A percentile compares a stretch with the other conserved stretches of the same genome.
phyloP scores from a whole-genome alignment of 2,329 filamentous ascomycete species.

The Cryphonectria parasitica region DNA sequence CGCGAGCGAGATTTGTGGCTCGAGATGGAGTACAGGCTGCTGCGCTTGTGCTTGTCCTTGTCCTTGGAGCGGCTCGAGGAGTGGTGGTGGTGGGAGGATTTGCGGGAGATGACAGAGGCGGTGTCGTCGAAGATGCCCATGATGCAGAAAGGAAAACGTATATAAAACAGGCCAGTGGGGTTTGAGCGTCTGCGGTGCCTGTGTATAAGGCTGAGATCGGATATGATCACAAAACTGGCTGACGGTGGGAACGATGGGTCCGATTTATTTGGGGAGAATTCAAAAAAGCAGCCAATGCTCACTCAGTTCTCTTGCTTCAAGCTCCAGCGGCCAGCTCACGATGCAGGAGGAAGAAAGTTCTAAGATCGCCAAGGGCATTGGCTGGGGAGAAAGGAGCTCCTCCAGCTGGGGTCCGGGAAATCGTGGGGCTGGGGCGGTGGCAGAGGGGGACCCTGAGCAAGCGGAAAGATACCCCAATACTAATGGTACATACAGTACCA shows the following conservation, averaged over 20 bases:
- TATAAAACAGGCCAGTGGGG: neutral
- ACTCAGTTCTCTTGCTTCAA: neutral
- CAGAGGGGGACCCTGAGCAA: neutral
- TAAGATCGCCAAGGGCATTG: slow-evolving; percentile 17
- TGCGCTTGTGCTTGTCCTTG: slow-evolving; percentile 34
- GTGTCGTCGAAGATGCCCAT: slow-evolving; percentile 44
- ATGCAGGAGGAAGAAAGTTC: slow-evolving; percentile 14
- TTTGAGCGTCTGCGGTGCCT: neutral
- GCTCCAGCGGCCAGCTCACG: slow-evolving; percentile 22
- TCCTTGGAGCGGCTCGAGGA: slow-evolving; percentile 24
- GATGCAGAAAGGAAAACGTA: neutral
- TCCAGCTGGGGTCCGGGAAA: slow-evolving; percentile 24
- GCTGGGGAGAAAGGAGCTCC: slow-evolving; percentile 13
- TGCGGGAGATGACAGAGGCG: slow-evolving; percentile 37
- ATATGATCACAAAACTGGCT: neutral
- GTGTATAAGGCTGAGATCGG: slow-evolving; percentile 9
- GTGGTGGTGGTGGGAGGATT: slow-evolving; percentile 30
- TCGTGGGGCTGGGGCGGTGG: slow-evolving; percentile 27
- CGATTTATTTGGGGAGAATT: neutral
- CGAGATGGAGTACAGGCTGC: slow-evolving; percentile 28
- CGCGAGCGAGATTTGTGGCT: slow-evolving; percentile 39
- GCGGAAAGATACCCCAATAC: neutral
- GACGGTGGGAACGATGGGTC: slow-evolving; percentile 10
- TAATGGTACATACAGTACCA: no score
- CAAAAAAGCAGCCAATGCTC: slow-evolving; percentile 9